Conservation (phyloP, 805 yeast species). For the Pichia paraexigua region DNA sequence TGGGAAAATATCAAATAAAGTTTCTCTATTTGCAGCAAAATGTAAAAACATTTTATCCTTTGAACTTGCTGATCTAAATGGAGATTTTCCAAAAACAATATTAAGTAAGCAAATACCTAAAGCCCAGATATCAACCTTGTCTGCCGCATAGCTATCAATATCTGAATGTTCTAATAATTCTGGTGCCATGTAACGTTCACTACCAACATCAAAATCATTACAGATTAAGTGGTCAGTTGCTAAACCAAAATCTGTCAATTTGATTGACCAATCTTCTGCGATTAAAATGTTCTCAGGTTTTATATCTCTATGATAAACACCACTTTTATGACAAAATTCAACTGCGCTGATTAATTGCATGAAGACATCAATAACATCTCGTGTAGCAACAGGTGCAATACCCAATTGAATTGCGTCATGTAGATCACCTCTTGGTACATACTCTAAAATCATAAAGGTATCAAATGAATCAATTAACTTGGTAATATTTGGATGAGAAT, state of each 20-base stretch:
- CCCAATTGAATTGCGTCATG: slow-evolving; percentile 68
- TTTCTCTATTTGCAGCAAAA: slow-evolving; percentile 81
- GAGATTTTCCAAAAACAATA: slow-evolving; percentile 80
- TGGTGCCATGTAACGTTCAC: slow-evolving; percentile 93
- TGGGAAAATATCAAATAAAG: slow-evolving; percentile 85
- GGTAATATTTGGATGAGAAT: slow-evolving; percentile 43
- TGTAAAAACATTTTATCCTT: slow-evolving; percentile 73
- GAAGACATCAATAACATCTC: slow-evolving; percentile 48
- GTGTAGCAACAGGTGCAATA: slow-evolving; percentile 52
- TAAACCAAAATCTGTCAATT: slow-evolving; percentile 52
- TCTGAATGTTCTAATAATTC: slow-evolving; percentile 60
- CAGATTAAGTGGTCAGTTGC: slow-evolving; percentile 47
- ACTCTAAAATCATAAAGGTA: slow-evolving; percentile 57
- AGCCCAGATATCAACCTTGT: slow-evolving; percentile 84
- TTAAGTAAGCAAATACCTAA: slow-evolving; percentile 77
- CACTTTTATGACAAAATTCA: slow-evolving; percentile 40
- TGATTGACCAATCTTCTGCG: slow-evolving; percentile 47
- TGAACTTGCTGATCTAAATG: slow-evolving; percentile 73
- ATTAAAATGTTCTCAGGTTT: slow-evolving; percentile 52
- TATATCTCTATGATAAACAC: slow-evolving; percentile 48
- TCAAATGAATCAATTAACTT: slow-evolving; percentile 43
- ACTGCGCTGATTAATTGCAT: slow-evolving; percentile 42
- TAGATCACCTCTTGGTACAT: slow-evolving; percentile 80
- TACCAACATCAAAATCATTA: slow-evolving; percentile 77
- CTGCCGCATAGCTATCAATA: slow-evolving; percentile 61